Evolutionary conservation across 306 rosid genomes (phyloP).

Genomic region (Calophaca sinica): DNA sequence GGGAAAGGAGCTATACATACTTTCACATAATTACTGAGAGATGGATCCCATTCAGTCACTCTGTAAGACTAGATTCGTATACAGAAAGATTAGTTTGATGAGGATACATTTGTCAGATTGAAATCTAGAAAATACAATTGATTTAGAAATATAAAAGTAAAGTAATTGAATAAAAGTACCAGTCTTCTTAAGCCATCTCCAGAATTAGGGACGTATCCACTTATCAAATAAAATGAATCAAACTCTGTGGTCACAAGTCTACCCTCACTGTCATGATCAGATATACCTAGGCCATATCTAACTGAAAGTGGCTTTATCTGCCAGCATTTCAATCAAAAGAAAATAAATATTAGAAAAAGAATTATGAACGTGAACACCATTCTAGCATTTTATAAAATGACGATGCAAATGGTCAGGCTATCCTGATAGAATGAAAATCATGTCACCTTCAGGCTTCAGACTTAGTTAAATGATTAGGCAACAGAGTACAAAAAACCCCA

Average conservation of each 20-base stretch:
- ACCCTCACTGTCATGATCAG: constrained; percentile 92
- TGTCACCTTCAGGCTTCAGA: constrained; percentile 9
- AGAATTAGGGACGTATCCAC: constrained; percentile 90
- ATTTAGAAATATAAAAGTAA: constrained; percentile 24
- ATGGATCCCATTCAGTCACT: constrained; percentile 82
- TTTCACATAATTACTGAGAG: constrained; percentile 85
- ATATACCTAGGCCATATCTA: constrained; percentile 83
- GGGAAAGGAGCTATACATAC: constrained; percentile 53
- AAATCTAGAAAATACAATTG: constrained; percentile 23
- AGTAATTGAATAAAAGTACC: constrained; percentile 59
- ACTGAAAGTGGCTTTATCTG: constrained; percentile 91
- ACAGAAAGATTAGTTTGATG: constrained; percentile 42
- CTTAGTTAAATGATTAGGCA: background rate
- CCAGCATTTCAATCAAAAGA: constrained; percentile 39
- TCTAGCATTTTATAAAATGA: constrained; percentile 40
- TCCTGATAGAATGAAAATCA: background rate
- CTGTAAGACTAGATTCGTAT: constrained; percentile 76
- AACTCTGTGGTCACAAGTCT: constrained; percentile 87
- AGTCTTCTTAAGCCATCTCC: constrained; percentile 97
- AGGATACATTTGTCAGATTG: constrained; percentile 17
- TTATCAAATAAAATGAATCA: constrained; percentile 80
- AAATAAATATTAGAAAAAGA: constrained; percentile 44
- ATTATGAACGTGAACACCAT: constrained; percentile 25
- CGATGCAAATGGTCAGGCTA: constrained; percentile 24
- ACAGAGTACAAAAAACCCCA: background rate